Evolutionary conservation across 140 eudicot species (phyloP).

Genomic region (Oenanthe javanica): DNA sequence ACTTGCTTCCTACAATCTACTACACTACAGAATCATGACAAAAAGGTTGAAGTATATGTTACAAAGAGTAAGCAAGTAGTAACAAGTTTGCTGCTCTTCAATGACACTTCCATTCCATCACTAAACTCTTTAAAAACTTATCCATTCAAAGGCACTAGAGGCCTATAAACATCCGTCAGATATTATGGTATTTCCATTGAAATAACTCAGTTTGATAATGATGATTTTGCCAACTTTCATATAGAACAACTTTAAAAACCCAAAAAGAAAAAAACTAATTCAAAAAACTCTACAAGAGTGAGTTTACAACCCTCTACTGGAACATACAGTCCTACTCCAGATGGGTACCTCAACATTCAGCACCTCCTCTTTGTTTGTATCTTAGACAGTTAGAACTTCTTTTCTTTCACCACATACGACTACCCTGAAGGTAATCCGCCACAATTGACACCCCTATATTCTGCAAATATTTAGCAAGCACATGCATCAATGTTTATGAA

Average conservation of each 20-base stretch:
- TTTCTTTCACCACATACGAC: constrained; percentile 4
- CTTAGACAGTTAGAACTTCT: background rate
- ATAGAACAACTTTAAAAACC: background rate
- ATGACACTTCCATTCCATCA: too few species aligned
- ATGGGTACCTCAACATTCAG: background rate
- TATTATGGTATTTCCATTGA: background rate
- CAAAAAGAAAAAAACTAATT: background rate
- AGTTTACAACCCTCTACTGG: background rate
- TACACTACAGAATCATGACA: background rate
- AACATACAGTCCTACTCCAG: background rate
- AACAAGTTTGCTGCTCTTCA: too few species aligned
- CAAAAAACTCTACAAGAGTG: background rate
- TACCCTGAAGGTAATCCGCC: background rate
- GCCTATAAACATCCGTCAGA: background rate
- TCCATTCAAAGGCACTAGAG: background rate
- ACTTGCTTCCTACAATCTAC: background rate
- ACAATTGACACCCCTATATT: background rate
- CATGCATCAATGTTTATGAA: background rate
- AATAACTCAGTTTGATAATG: background rate
- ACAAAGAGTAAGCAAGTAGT: too few species aligned
- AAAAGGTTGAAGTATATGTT: too few species aligned
- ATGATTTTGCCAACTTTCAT: background rate
- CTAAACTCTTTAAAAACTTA: background rate
- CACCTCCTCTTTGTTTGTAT: background rate
- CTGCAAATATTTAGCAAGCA: background rate